phyloP scores from a whole-genome alignment of 176 grass and related monocot species.

The Typha latifolia region DNA sequence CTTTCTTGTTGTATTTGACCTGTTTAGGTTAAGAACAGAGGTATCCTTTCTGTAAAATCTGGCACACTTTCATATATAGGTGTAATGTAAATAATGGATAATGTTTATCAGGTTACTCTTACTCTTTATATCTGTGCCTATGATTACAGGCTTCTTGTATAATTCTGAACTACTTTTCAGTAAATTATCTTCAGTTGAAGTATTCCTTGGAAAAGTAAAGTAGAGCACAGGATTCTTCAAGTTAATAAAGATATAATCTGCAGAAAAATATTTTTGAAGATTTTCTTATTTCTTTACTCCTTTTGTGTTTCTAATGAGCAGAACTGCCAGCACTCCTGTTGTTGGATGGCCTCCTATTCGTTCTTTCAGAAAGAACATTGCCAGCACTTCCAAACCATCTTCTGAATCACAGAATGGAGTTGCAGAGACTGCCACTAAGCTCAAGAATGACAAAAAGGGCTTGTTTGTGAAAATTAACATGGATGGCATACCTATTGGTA shows the following conservation, averaged over 20 bases:
- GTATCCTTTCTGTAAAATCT: too few relatives aligned
- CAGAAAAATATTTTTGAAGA: background rate
- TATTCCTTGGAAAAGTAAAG: too few relatives aligned
- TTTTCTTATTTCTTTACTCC: background rate
- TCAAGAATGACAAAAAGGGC: conserved; percentile 28
- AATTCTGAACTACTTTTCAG: too few relatives aligned
- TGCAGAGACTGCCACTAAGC: background rate
- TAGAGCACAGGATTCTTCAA: too few relatives aligned
- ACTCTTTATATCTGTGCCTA: too few relatives aligned
- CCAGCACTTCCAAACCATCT: conserved; percentile 26
- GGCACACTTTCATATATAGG: too few relatives aligned
- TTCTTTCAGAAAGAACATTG: conserved; percentile 77
- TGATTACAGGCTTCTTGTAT: too few relatives aligned
- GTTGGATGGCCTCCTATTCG: conserved; percentile 82
- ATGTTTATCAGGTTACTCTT: too few relatives aligned
- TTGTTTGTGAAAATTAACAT: conserved; percentile 71
- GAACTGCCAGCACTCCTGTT: conserved; percentile 39
- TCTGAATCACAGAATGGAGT: conserved; percentile 27
- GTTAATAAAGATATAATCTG: too few relatives aligned
- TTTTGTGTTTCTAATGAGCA: conserved; percentile 11
- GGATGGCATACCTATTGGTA: conserved; percentile 62
- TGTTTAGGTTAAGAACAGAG: too few relatives aligned
- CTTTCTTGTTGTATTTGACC: too few relatives aligned
- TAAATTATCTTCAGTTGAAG: background rate
- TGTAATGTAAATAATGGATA: too few relatives aligned